Evolutionary conservation across 768 basidiomycete genomes (phyloP).

Genomic region (Tylopilus vinaceipallidus): DNA sequence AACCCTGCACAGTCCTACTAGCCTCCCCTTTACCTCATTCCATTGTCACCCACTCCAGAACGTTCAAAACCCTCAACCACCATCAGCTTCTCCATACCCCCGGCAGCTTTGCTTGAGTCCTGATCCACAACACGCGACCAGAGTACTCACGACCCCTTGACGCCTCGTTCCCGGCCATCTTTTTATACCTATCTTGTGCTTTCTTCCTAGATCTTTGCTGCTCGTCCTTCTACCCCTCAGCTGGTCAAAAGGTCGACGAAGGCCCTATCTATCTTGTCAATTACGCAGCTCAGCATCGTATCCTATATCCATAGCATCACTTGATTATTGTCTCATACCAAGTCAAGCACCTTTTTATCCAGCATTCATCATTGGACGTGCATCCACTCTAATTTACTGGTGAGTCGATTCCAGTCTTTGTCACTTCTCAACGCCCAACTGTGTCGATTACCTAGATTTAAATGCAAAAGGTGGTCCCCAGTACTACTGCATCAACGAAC

Average conservation of each 20-base stretch:
- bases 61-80: conserved; percentile 38
- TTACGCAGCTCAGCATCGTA: conserved; percentile 39
- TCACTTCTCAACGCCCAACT: conserved; percentile 20
- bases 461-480: conserved; percentile 72
- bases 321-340: conserved; percentile 50
- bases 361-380: conserved; percentile 43
- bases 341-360: conserved; percentile 45
- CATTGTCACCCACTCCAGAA: conserved; percentile 35
- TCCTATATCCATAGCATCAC: conserved; percentile 41
- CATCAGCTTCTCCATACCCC: conserved; percentile 29
- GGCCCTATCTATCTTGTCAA: conserved; percentile 38
- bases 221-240: conserved; percentile 34
- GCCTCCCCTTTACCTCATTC: conserved; percentile 63
- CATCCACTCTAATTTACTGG: conserved; percentile 48
- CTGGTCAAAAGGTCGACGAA: conserved; percentile 38
- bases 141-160: conserved; percentile 56
- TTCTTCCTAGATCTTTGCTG: conserved; percentile 38
- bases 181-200: conserved; percentile 57
- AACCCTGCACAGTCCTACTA: conserved; percentile 49
- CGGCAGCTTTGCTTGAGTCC: conserved; percentile 27
- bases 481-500: conserved; percentile 42
- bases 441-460: conserved; percentile 41
- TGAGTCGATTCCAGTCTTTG: conserved; percentile 26
- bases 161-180: conserved; percentile 41
- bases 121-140: conserved; percentile 40